A percentile compares a stretch with the other conserved stretches of the same genome.
Conservation (phyloP, 345 rosid genomes). For the Stellera chamaejasme region DNA sequence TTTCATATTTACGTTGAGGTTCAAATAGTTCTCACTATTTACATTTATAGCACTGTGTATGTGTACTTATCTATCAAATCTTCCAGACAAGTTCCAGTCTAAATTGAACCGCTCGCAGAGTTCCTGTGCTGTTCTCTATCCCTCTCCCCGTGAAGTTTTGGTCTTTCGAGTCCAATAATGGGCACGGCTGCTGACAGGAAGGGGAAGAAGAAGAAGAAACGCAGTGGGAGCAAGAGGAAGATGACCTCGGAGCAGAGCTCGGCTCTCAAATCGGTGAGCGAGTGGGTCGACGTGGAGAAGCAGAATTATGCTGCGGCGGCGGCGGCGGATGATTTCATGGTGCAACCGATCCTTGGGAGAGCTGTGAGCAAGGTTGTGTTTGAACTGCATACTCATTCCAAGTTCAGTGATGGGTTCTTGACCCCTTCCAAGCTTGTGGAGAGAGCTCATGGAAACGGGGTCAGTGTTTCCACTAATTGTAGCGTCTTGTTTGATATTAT, state of each 20-base stretch:
- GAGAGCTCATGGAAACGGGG: slow-evolving; percentile 85
- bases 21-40: no score
- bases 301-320: slow-evolving; percentile 19
- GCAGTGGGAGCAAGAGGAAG: slow-evolving; percentile 65
- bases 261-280: slow-evolving; percentile 56
- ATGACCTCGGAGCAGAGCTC: slow-evolving; percentile 57
- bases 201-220: slow-evolving; percentile 73
- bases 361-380: slow-evolving; percentile 43
- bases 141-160: no score
- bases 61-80: no score
- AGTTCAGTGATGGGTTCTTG: slow-evolving; percentile 85
- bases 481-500: no score
- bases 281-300: slow-evolving; percentile 59
- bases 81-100: no score
- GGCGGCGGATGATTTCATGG: slow-evolving; percentile 50
- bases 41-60: no score
- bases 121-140: no score
- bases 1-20: no score
- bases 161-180: no score
- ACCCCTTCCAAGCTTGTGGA: slow-evolving; percentile 90
- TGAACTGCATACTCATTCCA: slow-evolving; percentile 90
- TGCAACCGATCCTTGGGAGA: slow-evolving; percentile 29
- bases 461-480: slow-evolving; percentile 21
- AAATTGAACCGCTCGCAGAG: no score
- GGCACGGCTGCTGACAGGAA: slow-evolving; percentile 21